Evolutionary conservation across 2,329 filamentous ascomycete genomes (phyloP).

Genomic region (Fusarium irregulare): DNA sequence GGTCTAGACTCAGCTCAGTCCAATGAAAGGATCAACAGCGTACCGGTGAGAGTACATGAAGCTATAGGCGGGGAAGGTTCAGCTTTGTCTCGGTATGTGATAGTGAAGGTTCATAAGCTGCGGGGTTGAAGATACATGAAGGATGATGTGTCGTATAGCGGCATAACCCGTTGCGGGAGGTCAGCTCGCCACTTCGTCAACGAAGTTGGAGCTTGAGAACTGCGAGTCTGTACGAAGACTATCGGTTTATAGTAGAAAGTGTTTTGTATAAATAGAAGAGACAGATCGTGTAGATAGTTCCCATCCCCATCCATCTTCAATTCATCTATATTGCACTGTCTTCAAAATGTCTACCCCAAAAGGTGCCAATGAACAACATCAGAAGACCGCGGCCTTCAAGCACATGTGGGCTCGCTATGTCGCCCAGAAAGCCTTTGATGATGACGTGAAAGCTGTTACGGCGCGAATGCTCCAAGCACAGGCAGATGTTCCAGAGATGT

Average conservation of each 20-base stretch:
- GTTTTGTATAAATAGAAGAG: too few relatives aligned
- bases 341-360: too few relatives aligned
- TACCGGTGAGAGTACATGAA: background rate
- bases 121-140: background rate
- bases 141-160: background rate
- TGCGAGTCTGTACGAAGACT: too few relatives aligned
- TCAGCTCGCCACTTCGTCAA: conserved; percentile 3
- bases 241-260: too few relatives aligned
- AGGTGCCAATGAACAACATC: too few relatives aligned
- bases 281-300: too few relatives aligned
- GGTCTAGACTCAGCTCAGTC: background rate
- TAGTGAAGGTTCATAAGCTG: background rate
- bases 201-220: background rate
- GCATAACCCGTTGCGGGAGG: background rate
- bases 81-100: conserved; percentile 6
- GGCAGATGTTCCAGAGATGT: background rate
- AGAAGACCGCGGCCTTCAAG: background rate
- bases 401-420: conserved; percentile 3
- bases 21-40: background rate
- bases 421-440: background rate
- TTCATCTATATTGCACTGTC: too few relatives aligned
- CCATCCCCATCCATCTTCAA: too few relatives aligned
- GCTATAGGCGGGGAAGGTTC: background rate
- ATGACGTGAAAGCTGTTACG: background rate
- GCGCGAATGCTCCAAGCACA: background rate